Evolutionary conservation across 2,329 filamentous ascomycete genomes (phyloP).

Genomic region (Drechslerella stenobrocha): DNA sequence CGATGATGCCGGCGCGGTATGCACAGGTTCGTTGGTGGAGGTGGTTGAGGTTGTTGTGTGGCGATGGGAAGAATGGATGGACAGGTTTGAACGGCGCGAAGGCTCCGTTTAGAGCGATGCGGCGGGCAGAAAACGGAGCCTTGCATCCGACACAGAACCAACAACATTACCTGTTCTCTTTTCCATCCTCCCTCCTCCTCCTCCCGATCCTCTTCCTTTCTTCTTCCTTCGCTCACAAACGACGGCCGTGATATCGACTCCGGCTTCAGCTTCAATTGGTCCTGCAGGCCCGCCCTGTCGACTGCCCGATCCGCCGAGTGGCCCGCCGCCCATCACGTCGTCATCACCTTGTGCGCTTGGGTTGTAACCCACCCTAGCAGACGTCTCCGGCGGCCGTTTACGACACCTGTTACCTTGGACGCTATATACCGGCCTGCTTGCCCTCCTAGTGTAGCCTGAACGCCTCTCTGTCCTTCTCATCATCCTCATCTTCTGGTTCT

Average conservation of each 20-base stretch:
- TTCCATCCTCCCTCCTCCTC: neutral
- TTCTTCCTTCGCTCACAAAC: neutral
- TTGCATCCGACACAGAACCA: slow-evolving; percentile 18
- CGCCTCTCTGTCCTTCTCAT: no score
- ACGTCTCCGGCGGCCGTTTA: slow-evolving; percentile 26
- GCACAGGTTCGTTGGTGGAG: slow-evolving; percentile 1
- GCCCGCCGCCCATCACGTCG: neutral
- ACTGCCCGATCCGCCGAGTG: neutral
- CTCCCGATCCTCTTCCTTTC: slow-evolving; percentile 9
- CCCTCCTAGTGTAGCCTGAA: neutral
- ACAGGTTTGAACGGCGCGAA: neutral
- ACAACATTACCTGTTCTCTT: neutral
- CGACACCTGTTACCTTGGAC: neutral
- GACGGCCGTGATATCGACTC: neutral
- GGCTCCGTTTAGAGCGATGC: neutral
- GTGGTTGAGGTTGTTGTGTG: slow-evolving; percentile 10
- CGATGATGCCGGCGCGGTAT: neutral
- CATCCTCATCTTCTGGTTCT: no score
- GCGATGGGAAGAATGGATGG: slow-evolving; percentile 9
- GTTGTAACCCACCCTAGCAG: slow-evolving; percentile 1
- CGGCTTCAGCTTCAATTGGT: neutral
- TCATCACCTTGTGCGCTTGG: neutral
- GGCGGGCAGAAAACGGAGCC: slow-evolving; percentile 13
- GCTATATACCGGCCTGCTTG: slow-evolving; percentile 4
- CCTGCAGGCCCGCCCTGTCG: neutral